Percentiles rank a stretch among this genome's conserved stretches.
phyloP scores from a whole-genome alignment of 768 basidiomycete genomes.

The Jaapia argillacea region DNA sequence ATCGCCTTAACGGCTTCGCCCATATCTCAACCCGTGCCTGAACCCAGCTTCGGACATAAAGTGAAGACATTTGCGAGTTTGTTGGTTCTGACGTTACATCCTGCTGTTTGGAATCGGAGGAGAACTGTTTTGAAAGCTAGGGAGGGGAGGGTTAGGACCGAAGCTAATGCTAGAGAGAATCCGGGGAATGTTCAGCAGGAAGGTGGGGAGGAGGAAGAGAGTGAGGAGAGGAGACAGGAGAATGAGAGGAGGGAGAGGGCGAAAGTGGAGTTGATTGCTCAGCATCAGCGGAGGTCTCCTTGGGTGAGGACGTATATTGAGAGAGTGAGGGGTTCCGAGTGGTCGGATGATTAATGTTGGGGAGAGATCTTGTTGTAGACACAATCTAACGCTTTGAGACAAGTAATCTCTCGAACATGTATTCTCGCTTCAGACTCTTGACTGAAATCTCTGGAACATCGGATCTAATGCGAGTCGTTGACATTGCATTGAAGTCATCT shows the following conservation, averaged over 20 bases:
- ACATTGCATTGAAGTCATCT: too few relatives aligned
- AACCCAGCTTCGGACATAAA: conserved; percentile 32
- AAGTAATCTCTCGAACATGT: too few relatives aligned
- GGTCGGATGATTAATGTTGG: conserved; percentile 63
- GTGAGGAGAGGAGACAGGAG: conserved; percentile 5
- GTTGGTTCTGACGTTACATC: conserved; percentile 54
- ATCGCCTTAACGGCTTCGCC: conserved; percentile 25
- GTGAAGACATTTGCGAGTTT: conserved; percentile 42
- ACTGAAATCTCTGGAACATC: too few relatives aligned
- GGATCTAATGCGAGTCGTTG: too few relatives aligned
- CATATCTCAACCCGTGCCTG: conserved; percentile 27
- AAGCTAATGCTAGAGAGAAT: conserved; percentile 34
- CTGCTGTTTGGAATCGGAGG: conserved; percentile 66
- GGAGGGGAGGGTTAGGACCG: conserved; percentile 59
- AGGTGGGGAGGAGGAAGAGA: conserved; percentile 18
- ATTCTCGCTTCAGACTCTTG: too few relatives aligned
- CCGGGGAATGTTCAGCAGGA: conserved; percentile 16
- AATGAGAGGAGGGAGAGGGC: conserved; percentile 22
- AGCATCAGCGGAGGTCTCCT: conserved; percentile 39
- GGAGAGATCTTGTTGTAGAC: too few relatives aligned
- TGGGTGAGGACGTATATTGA: conserved; percentile 62
- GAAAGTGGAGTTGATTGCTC: conserved; percentile 34
- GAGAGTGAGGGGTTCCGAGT: conserved; percentile 53
- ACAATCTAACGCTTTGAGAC: too few relatives aligned
- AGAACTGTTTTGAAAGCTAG: conserved; percentile 45